Evolutionary conservation across 179 eudicot genomes (phyloP).

Genomic region (Camellia oleifera): DNA sequence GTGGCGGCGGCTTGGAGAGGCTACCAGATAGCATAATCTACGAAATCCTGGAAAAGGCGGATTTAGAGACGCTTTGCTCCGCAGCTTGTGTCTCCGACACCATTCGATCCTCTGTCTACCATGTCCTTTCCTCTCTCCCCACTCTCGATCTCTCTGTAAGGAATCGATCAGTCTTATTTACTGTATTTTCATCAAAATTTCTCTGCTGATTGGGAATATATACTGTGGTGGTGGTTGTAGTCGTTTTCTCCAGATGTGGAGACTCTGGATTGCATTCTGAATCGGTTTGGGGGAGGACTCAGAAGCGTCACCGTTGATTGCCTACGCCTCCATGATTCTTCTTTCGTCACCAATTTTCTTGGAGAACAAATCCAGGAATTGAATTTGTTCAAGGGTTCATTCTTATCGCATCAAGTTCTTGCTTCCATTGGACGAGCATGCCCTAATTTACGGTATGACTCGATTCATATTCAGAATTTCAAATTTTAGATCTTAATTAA

Average conservation of each 20-base stretch:
- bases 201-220: neutral
- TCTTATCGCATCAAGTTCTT: slow-evolving; percentile 27
- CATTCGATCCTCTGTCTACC: slow-evolving; percentile 29
- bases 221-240: slow-evolving; percentile 22
- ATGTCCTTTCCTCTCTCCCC: slow-evolving; percentile 23
- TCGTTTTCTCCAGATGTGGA: slow-evolving; percentile 34
- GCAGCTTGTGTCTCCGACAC: slow-evolving; percentile 32
- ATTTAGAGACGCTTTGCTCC: slow-evolving; percentile 33
- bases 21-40: slow-evolving; percentile 29
- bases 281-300: slow-evolving; percentile 20
- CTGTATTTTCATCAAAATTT: too few species aligned
- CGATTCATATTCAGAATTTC: neutral
- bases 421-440: slow-evolving; percentile 33
- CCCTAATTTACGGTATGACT: slow-evolving; percentile 41
- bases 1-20: slow-evolving; percentile 17
- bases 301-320: slow-evolving; percentile 39
- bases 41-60: slow-evolving; percentile 27
- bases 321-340: slow-evolving; percentile 29
- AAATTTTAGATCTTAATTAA: neutral
- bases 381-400: slow-evolving; percentile 39
- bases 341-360: slow-evolving; percentile 22
- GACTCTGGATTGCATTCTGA: slow-evolving; percentile 23
- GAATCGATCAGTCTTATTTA: neutral
- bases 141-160: slow-evolving; percentile 49
- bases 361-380: slow-evolving; percentile 35